Evolutionary conservation across 1,284 basidiomycete genomes (phyloP).

Genomic region (Golubevia pallescens): DNA sequence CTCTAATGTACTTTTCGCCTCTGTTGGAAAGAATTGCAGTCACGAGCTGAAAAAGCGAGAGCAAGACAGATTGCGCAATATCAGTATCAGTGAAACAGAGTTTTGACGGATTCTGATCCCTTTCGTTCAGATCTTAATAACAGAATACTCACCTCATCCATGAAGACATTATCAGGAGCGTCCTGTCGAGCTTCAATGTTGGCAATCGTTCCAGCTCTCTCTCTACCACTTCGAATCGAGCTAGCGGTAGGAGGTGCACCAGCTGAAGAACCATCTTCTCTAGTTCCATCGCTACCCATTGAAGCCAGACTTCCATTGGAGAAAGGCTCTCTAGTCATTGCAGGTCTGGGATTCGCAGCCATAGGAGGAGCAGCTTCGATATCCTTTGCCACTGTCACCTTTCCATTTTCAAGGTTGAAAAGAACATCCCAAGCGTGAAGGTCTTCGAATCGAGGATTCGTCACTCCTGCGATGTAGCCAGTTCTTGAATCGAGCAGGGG

Average conservation of each 20-base stretch:
- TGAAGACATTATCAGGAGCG: slow-evolving; percentile 78
- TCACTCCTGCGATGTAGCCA: slow-evolving; percentile 93
- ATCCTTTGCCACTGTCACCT: slow-evolving; percentile 83
- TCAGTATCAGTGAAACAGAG: neutral
- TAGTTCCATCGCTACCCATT: slow-evolving; percentile 11
- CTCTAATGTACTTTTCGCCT: slow-evolving; percentile 38
- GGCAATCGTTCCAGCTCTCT: slow-evolving; percentile 58
- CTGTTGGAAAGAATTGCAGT: too few relatives aligned
- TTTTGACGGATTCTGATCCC: neutral
- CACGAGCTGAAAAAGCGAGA: neutral
- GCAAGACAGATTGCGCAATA: neutral
- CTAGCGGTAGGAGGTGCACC: neutral
- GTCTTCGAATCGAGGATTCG: slow-evolving; percentile 91
- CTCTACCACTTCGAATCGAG: slow-evolving; percentile 14
- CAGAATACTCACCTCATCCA: slow-evolving; percentile 78
- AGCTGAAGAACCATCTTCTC: slow-evolving; percentile 9
- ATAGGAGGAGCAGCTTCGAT: slow-evolving; percentile 68
- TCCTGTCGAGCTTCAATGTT: slow-evolving; percentile 66
- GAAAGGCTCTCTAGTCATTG: slow-evolving; percentile 15
- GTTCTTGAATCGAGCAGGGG: slow-evolving; percentile 68
- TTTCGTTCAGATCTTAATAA: neutral
- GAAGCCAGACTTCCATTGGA: slow-evolving; percentile 9
- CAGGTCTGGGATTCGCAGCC: slow-evolving; percentile 6
- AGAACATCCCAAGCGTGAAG: slow-evolving; percentile 88
- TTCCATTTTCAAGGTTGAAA: slow-evolving; percentile 84